phyloP scores from a whole-genome alignment of 768 basidiomycete genomes.

The Mycena rebaudengoi region DNA sequence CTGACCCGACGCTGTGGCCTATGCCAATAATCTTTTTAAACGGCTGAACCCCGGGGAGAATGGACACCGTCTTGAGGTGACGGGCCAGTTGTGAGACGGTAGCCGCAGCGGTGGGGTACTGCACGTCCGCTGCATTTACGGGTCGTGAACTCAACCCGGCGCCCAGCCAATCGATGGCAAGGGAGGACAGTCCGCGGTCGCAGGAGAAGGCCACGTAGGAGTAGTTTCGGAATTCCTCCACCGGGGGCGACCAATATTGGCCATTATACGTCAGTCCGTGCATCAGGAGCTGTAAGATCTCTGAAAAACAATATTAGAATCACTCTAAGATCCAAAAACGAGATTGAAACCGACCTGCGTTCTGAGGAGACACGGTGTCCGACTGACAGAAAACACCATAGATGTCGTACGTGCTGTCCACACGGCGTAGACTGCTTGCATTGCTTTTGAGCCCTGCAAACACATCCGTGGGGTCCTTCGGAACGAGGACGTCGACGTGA shows the following conservation, averaged over 20 bases:
- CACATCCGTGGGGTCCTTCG: no score
- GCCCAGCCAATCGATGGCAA: background rate
- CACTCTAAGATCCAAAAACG: background rate
- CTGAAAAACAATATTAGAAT: background rate
- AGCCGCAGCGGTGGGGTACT: background rate
- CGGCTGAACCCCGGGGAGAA: background rate
- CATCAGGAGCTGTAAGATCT: background rate
- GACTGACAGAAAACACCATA: no score
- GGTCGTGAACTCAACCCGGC: background rate
- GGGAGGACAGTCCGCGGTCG: background rate
- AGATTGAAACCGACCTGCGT: background rate
- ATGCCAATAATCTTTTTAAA: background rate
- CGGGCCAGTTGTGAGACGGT: background rate
- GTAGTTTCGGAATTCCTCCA: background rate
- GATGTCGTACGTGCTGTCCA: no score
- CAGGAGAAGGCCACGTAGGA: background rate
- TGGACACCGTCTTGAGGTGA: background rate
- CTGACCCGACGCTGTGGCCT: background rate
- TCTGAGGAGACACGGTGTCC: background rate
- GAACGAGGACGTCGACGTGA: no score
- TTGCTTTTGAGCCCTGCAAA: no score
- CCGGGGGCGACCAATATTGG: background rate
- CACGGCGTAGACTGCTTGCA: no score
- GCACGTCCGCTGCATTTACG: background rate
- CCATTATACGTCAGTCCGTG: background rate